These are phyloP conservation scores for Fraxinus albicans DNA, from an alignment of 305 asterid genomes.

Conservation along the genomic window DNA sequence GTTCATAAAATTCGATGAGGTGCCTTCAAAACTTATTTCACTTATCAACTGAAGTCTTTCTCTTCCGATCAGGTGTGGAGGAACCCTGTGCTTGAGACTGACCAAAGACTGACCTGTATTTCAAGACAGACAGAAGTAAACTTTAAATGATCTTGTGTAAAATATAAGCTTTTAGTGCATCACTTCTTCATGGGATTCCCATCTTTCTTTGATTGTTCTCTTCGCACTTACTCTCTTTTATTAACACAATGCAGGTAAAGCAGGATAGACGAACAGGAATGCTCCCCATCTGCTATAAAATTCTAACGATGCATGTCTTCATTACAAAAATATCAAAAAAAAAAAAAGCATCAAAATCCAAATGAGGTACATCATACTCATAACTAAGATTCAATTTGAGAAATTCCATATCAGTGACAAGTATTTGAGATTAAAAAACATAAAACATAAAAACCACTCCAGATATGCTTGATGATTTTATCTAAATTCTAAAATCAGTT, in stretches of 20 bases:
- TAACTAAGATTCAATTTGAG: neutral
- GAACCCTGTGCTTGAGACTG: slow-evolving; percentile 56
- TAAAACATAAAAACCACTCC: neutral
- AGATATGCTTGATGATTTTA: neutral
- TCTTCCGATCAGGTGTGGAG: slow-evolving; percentile 45
- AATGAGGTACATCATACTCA: neutral
- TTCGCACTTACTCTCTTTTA: neutral
- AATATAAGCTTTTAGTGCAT: neutral
- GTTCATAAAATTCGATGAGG: neutral
- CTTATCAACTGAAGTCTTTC: slow-evolving; percentile 36
- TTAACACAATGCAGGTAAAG: neutral
- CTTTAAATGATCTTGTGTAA: neutral
- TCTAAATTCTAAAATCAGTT: neutral
- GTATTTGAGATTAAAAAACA: neutral
- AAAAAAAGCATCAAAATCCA: neutral
- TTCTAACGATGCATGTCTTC: neutral
- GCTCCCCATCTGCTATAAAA: neutral
- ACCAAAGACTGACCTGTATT: slow-evolving; percentile 74
- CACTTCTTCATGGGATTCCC: neutral
- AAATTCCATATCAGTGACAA: neutral
- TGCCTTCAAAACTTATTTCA: slow-evolving; percentile 1
- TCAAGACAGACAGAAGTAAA: neutral
- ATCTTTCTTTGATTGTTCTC: neutral
- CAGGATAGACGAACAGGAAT: neutral
- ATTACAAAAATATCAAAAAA: neutral